Evolutionary conservation across 2,329 filamentous ascomycete genomes (phyloP).

Genomic region (Plectosphaerella plurivora): DNA sequence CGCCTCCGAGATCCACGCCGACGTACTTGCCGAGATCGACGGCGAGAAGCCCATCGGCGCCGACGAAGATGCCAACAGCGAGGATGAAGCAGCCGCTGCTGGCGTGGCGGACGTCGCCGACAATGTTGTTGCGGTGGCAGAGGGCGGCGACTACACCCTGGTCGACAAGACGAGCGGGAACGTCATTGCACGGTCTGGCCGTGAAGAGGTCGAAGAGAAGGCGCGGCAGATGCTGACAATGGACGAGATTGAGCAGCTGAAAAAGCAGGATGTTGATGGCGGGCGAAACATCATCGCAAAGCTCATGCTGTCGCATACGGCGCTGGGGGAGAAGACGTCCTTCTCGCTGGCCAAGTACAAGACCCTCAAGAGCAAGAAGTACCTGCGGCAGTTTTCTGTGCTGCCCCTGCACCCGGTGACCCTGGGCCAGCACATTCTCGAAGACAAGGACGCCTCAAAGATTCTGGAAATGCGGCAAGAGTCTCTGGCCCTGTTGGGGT

Average conservation of each 20-base stretch:
- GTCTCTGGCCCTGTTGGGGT: slow-evolving; percentile 62
- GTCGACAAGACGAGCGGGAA: slow-evolving; percentile 35
- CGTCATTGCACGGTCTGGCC: slow-evolving; percentile 49
- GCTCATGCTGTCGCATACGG: slow-evolving; percentile 82
- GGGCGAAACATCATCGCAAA: slow-evolving; percentile 91
- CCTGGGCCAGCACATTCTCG: slow-evolving; percentile 71
- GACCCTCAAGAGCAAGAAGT: slow-evolving; percentile 89
- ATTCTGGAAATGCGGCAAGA: slow-evolving; percentile 29
- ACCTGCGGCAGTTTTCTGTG: slow-evolving; percentile 80
- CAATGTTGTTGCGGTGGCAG: slow-evolving; percentile 28
- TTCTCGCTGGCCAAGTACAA: slow-evolving; percentile 97
- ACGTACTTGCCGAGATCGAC: slow-evolving; percentile 54
- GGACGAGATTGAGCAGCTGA: slow-evolving; percentile 70
- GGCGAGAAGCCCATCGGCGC: slow-evolving; percentile 26
- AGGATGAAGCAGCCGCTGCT: slow-evolving; percentile 25
- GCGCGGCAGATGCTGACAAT: slow-evolving; percentile 73
- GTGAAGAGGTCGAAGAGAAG: slow-evolving; percentile 55
- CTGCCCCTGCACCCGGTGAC: slow-evolving; percentile 76
- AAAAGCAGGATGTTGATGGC: slow-evolving; percentile 70
- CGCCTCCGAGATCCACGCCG: slow-evolving; percentile 76
- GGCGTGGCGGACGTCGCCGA: slow-evolving; percentile 34
- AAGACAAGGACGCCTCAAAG: slow-evolving; percentile 32
- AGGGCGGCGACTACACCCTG: slow-evolving; percentile 37
- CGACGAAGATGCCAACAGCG: slow-evolving; percentile 27
- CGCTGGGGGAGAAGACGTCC: slow-evolving; percentile 87